phyloP scores from a whole-genome alignment of 2,329 filamentous ascomycete species.

The Ceratocystis colombiana region DNA sequence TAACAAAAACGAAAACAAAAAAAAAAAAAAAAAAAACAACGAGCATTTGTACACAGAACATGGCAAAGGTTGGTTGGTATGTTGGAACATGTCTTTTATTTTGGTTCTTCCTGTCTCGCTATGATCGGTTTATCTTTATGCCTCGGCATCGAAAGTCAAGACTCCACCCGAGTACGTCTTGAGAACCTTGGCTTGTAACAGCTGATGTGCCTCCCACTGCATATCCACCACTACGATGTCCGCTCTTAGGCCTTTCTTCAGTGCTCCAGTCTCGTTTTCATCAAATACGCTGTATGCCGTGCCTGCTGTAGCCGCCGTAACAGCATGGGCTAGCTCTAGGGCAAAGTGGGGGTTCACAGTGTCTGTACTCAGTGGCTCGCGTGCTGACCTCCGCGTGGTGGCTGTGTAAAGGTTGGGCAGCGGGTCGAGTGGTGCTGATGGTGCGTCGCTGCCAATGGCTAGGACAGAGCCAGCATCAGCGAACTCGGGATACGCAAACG shows the following conservation, averaged over 20 bases:
- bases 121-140: not conserved
- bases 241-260: constrained; percentile 44
- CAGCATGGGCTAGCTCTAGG: constrained; percentile 43
- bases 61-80: not conserved
- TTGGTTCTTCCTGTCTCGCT: not conserved
- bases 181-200: constrained; percentile 39
- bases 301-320: constrained; percentile 45
- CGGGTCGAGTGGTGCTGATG: constrained; percentile 47
- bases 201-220: constrained; percentile 38
- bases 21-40: constrained; percentile 11
- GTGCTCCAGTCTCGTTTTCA: constrained; percentile 43
- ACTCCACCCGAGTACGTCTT: constrained; percentile 47
- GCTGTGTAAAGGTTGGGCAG: constrained; percentile 50
- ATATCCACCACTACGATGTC: constrained; percentile 45
- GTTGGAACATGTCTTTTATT: not conserved
- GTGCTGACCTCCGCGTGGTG: constrained; percentile 46
- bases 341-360: constrained; percentile 45
- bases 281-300: constrained; percentile 50
- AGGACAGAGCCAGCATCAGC: constrained; percentile 44
- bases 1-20: too few relatives aligned
- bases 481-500: constrained; percentile 55
- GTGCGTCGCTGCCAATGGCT: constrained; percentile 50
- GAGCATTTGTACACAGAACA: not conserved
- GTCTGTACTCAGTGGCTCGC: constrained; percentile 37
- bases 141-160: constrained; percentile 32